phyloP scores from a whole-genome alignment of 1,139 yeast species.

The Sugiyamaella novakii region DNA sequence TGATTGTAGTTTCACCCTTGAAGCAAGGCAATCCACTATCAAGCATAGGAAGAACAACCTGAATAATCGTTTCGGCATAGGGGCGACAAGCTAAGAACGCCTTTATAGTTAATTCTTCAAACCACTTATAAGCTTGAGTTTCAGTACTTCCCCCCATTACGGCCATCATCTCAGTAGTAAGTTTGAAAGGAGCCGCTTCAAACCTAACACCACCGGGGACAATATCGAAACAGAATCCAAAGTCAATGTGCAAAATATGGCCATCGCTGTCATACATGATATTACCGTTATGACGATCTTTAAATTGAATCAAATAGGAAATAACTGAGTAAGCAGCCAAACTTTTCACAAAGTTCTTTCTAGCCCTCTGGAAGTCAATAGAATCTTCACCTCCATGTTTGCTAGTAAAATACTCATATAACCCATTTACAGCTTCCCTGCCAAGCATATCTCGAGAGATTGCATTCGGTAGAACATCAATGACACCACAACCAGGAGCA shows the following conservation, averaged over 20 bases:
- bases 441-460: constrained; percentile 98
- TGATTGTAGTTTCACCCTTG: constrained; percentile 78
- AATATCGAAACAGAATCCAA: constrained; percentile 97
- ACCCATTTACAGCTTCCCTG: constrained; percentile 96
- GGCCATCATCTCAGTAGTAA: constrained; percentile 93
- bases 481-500: constrained; percentile 98
- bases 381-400: constrained; percentile 94
- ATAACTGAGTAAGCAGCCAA: constrained; percentile 95
- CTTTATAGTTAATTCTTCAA: constrained; percentile 92
- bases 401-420: constrained; percentile 87
- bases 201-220: constrained; percentile 99
- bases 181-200: constrained; percentile 95
- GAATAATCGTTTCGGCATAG: constrained; percentile 81
- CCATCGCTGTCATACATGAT: constrained; percentile 98
- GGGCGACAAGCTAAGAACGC: constrained; percentile 91
- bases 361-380: constrained; percentile 84
- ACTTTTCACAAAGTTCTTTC: constrained; percentile 90
- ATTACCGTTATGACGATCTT: constrained; percentile 98
- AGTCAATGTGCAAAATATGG: constrained; percentile 92
- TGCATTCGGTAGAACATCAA: constrained; percentile 94
- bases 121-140: constrained; percentile 91
- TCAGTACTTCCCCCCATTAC: constrained; percentile 88
- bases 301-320: constrained; percentile 88
- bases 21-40: constrained; percentile 96
- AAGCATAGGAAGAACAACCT: constrained; percentile 89